Evolutionary conservation across 306 rosid species (phyloP).

Genomic region (Cercis canadensis): DNA sequence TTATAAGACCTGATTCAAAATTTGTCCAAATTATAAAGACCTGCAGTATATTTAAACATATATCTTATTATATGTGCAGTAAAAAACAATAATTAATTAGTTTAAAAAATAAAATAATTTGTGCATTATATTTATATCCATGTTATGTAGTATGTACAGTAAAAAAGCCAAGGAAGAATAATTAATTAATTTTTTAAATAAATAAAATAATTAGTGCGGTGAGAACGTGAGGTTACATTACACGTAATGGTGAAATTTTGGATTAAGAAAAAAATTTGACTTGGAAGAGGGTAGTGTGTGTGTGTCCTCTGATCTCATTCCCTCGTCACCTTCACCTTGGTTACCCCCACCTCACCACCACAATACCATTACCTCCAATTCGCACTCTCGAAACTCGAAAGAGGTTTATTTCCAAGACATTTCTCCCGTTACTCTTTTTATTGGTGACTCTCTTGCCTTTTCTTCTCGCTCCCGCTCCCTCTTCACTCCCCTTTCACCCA

Average conservation of each 20-base stretch:
- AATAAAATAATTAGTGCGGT: not conserved
- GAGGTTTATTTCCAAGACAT: conserved; percentile 13
- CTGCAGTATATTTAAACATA: too few species aligned
- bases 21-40: too few species aligned
- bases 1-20: too few species aligned
- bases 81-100: not conserved
- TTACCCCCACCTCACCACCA: too few species aligned
- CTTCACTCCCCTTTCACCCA: not conserved
- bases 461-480: not conserved
- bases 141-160: too few species aligned
- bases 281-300: conserved; percentile 24
- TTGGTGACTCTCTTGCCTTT: not conserved
- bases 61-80: not conserved
- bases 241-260: too few species aligned
- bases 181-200: not conserved
- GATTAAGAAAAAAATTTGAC: conserved; percentile 38
- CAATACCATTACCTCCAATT: not conserved
- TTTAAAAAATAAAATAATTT: too few species aligned
- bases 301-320: conserved; percentile 24
- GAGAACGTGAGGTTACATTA: not conserved
- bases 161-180: too few species aligned
- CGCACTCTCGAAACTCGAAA: not conserved
- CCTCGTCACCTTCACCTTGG: conserved; percentile 25
- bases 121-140: too few species aligned
- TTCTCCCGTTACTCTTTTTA: conserved; percentile 10